Conservation (phyloP, 169 alveolate species). For the Eimeria falciformis region DNA sequence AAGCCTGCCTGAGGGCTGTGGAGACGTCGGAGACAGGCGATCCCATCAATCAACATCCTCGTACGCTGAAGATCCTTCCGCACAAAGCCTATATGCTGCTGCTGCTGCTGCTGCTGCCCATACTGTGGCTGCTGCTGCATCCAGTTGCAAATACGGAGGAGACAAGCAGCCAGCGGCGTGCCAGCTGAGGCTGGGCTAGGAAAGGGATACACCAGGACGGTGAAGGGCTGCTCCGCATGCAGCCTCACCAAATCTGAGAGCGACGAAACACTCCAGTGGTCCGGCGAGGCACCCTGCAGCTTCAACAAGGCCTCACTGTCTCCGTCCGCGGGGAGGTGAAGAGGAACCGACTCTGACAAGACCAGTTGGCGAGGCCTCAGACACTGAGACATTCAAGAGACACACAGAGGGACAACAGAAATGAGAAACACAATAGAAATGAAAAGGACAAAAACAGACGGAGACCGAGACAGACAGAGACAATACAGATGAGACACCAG, state of each 20-base stretch:
- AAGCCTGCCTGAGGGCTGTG: background rate
- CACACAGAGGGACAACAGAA: background rate
- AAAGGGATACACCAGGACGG: slow-evolving; percentile 7
- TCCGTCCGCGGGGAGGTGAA: too few species aligned
- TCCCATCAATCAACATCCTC: slow-evolving; percentile 1
- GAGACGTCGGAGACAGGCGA: background rate
- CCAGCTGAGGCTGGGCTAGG: background rate
- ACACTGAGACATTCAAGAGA: background rate
- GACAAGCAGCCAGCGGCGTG: background rate
- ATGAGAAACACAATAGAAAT: too few species aligned
- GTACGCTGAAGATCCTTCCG: background rate
- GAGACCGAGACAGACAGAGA: too few species aligned
- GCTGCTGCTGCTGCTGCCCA: background rate
- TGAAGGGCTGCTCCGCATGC: slow-evolving; percentile 33
- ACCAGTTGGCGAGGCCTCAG: background rate
- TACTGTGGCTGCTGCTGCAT: slow-evolving; percentile 14
- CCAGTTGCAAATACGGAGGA: too few species aligned
- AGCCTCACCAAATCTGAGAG: slow-evolving; percentile 5
- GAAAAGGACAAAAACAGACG: too few species aligned
- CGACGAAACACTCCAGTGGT: background rate
- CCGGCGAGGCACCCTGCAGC: background rate
- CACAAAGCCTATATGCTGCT: background rate
- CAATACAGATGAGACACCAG: too few species aligned
- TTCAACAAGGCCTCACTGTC: background rate
- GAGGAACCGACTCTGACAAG: too few species aligned